Base-by-base conservation (phyloP, 176 grass and related monocot species). In the Paspalum notatum region DNA sequence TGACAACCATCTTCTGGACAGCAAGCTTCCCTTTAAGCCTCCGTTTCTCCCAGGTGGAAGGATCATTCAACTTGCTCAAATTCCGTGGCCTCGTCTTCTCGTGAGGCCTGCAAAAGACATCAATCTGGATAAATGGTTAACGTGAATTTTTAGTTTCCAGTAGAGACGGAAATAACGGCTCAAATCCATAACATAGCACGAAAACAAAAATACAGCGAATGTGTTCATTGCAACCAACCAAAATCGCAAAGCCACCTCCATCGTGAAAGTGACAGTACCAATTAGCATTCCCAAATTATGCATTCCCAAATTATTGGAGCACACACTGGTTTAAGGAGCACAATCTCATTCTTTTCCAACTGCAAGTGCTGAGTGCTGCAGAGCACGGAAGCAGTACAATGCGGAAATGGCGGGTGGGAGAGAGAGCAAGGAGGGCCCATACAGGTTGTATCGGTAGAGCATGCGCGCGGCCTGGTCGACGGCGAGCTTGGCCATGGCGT, bases 381-480 rank as follows among this genome's bases (percentile, higher is more conserved):
- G 5, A 9, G 56, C 5, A 41, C 21, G 17, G 52, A 49, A 26
- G 39, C 20, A 25, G 9, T 20, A 24, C 15, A 38, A 48, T 62
- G 15, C 3, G 14, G 6, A 59, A 22, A 39, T 20, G 8, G 25
- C 17, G 26, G 1, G 15, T 62, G 16, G 68, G 27, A 81, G 51
- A 81, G 51, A 56, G 26, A 7, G 78, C 3, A 25, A 25, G 18
- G 39, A 77, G 40, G 27, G 63, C 69, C 69, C 83, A 73, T 91
- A 98, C 92, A 94, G 67, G 93, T 95, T 95, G 70, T 98, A 98
- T 81, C 95, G 82, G 81, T 98, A 98, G 77, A 98, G 92, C 83
- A 98, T 81, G 76, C 88, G 85, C 7, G 86, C 63, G 18, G 92
- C 92, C 85, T 93, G 92, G 62, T 93, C 88, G 70, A 98, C 90